Conservation (phyloP, 495 filamentous ascomycete species). For the Sporormia fimetaria region DNA sequence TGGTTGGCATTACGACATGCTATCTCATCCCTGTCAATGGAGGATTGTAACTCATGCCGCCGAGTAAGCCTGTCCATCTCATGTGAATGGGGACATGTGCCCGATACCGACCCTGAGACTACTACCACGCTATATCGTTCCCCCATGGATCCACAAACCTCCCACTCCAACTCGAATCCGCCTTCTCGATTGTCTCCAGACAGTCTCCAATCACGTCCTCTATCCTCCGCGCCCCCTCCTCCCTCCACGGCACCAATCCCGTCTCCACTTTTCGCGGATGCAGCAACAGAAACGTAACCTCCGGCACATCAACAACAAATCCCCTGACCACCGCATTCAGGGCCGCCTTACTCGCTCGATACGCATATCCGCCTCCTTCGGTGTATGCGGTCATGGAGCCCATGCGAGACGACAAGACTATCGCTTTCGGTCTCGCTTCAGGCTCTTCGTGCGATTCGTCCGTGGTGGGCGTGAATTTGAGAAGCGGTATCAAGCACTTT, state of each 20-base stretch:
- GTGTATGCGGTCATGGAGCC: slow-evolving; percentile 40
- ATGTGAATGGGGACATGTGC: neutral
- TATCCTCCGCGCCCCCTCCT: slow-evolving; percentile 34
- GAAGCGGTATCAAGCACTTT: slow-evolving; percentile 25
- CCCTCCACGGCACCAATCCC: slow-evolving; percentile 31
- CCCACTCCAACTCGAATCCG: slow-evolving; percentile 26
- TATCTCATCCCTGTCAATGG: too few species aligned
- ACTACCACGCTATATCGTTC: slow-evolving; percentile 31
- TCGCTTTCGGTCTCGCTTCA: slow-evolving; percentile 32
- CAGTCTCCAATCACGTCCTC: slow-evolving; percentile 33
- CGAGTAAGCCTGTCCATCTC: too few species aligned
- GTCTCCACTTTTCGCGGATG: slow-evolving; percentile 39
- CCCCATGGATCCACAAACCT: slow-evolving; percentile 35
- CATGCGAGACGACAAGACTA: slow-evolving; percentile 34
- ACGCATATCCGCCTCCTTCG: slow-evolving; percentile 64
- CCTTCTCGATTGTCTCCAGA: slow-evolving; percentile 27
- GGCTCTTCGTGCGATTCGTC: neutral
- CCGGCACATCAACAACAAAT: slow-evolving; percentile 32
- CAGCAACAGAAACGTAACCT: slow-evolving; percentile 31
- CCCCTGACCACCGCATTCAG: slow-evolving; percentile 35
- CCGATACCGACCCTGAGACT: neutral
- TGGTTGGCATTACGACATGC: too few species aligned
- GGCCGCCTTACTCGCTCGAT: slow-evolving; percentile 58
- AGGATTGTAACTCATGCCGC: too few species aligned
- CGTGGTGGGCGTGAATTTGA: slow-evolving; percentile 6